phyloP scores from a whole-genome alignment of 768 basidiomycete species.

The Podaxis pistillaris region DNA sequence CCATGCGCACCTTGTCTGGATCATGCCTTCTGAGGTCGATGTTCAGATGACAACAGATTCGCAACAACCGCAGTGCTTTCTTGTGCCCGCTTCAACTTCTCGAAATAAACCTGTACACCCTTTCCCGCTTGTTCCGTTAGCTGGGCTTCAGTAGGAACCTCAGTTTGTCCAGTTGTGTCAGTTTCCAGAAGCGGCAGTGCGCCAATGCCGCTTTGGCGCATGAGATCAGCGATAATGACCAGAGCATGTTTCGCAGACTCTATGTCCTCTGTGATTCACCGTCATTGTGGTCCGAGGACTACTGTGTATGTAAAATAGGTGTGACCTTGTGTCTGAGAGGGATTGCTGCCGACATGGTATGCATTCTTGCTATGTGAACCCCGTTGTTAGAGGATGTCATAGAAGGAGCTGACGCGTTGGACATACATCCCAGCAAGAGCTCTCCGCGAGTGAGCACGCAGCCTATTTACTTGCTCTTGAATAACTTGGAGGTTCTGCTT shows the following conservation, averaged over 20 bases:
- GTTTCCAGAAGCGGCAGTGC: conserved; percentile 49
- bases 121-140: conserved; percentile 40
- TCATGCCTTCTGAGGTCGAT: conserved; percentile 1
- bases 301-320: conserved; percentile 6
- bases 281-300: neutral
- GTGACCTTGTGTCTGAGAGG: conserved; percentile 54
- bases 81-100: conserved; percentile 50
- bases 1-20: neutral
- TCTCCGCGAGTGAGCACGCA: conserved; percentile 48
- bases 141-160: conserved; percentile 42
- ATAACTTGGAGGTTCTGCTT: conserved; percentile 52
- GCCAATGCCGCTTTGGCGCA: conserved; percentile 64
- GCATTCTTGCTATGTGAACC: conserved; percentile 50
- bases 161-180: neutral
- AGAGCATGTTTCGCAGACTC: conserved; percentile 50
- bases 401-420: neutral
- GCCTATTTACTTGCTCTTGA: conserved; percentile 45
- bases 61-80: conserved; percentile 56
- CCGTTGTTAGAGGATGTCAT: neutral
- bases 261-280: conserved; percentile 35
- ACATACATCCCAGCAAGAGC: conserved; percentile 56
- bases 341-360: conserved; percentile 53
- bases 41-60: conserved; percentile 24
- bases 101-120: conserved; percentile 46
- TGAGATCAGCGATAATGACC: conserved; percentile 40